Evolutionary conservation across 2,329 filamentous ascomycete species (phyloP).

Genomic region (Parafenestella ontariensis): DNA sequence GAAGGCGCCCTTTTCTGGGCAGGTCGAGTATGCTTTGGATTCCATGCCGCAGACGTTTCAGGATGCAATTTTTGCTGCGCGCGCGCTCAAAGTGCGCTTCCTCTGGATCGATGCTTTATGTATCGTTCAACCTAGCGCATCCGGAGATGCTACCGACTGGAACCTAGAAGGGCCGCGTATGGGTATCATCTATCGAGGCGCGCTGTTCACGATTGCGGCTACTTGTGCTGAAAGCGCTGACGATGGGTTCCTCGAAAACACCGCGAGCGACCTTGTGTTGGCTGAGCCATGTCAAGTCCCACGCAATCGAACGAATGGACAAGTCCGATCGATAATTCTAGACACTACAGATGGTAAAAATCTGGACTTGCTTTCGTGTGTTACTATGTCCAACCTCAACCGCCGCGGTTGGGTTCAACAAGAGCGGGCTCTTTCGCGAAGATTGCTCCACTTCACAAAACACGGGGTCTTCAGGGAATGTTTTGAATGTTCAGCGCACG

Average conservation of each 20-base stretch:
- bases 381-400: neutral
- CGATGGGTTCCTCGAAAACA: slow-evolving; percentile 1
- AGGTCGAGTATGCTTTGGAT: neutral
- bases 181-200: slow-evolving; percentile 2
- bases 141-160: neutral
- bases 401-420: slow-evolving; percentile 1
- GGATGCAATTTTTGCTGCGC: neutral
- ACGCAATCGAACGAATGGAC: neutral
- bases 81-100: neutral
- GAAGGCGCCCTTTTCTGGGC: neutral
- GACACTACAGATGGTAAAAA: too few relatives aligned
- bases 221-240: neutral
- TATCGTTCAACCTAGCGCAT: slow-evolving; percentile 3
- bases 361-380: neutral
- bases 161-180: slow-evolving; percentile 1
- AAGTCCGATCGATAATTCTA: neutral
- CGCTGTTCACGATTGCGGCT: slow-evolving; percentile 1
- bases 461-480: neutral
- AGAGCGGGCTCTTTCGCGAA: slow-evolving; percentile 1
- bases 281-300: neutral
- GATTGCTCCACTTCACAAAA: neutral
- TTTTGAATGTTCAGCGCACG: neutral
- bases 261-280: neutral
- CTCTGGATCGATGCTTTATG: slow-evolving; percentile 14
- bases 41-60: slow-evolving; percentile 7